These are phyloP conservation scores for Bryoglossum gracile DNA, from an alignment of 495 filamentous ascomycete genomes.

Conservation along the genomic window DNA sequence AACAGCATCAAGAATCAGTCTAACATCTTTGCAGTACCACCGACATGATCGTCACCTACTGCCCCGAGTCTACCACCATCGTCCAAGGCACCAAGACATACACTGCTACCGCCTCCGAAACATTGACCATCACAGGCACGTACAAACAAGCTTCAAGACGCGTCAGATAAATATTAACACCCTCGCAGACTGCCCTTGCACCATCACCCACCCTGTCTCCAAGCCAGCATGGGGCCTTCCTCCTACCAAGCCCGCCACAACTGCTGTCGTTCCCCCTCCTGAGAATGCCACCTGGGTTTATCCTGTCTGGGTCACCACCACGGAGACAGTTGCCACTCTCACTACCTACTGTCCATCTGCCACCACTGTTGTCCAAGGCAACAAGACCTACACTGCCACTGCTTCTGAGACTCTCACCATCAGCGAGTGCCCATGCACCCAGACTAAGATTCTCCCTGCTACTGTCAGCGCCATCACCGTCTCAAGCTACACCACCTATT, in stretches of 20 bases:
- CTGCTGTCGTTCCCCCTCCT: conserved; percentile 1
- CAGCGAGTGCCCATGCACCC: conserved; percentile 37
- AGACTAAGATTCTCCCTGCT: conserved; percentile 21
- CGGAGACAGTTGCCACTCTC: conserved; percentile 52
- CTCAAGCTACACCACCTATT: conserved; percentile 16
- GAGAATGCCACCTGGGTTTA: conserved; percentile 6
- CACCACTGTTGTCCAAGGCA: conserved; percentile 47
- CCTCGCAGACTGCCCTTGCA: conserved; percentile 38
- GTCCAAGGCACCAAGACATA: conserved; percentile 20
- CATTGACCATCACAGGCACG: conserved; percentile 31
- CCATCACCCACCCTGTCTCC: conserved; percentile 27
- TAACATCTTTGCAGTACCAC: no score
- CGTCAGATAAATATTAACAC: background rate
- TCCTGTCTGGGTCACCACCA: conserved; percentile 33
- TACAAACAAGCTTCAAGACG: conserved; percentile 18
- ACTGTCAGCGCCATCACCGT: conserved; percentile 30
- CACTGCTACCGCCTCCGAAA: conserved; percentile 28
- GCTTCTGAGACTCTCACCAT: conserved; percentile 53
- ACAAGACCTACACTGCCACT: conserved; percentile 54
- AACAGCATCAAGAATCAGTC: no score
- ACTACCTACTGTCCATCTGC: conserved; percentile 61
- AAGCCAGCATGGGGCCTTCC: background rate
- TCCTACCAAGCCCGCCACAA: conserved; percentile 4
- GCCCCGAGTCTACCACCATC: conserved; percentile 28
- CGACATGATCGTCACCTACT: no score